Evolutionary conservation across 192 early-diverging fungal genomes (phyloP).

Genomic region (Coemansia erecta): DNA sequence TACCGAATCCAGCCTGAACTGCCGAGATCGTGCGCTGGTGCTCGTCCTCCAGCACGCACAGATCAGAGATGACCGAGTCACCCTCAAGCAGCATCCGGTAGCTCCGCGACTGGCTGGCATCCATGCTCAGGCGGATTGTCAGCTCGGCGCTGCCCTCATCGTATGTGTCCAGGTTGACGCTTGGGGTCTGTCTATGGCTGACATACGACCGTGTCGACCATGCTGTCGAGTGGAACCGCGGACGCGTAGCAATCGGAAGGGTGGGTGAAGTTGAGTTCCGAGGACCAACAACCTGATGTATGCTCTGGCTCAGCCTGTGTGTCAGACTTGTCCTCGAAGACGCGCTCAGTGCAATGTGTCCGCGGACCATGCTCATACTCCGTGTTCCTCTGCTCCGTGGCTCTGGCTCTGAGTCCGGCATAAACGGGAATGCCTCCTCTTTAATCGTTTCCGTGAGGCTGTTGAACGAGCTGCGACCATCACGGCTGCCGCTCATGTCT

Average conservation of each 20-base stretch:
- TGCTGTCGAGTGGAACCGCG: constrained; percentile 38
- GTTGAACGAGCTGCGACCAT: constrained; percentile 9
- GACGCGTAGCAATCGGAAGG: constrained; percentile 38
- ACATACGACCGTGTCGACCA: constrained; percentile 17
- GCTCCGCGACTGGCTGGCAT: constrained; percentile 43
- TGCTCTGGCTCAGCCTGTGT: constrained; percentile 37
- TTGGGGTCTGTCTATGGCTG: constrained; percentile 7
- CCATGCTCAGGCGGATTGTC: constrained; percentile 48
- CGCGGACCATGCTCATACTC: constrained; percentile 38
- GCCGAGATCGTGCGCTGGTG: constrained; percentile 31
- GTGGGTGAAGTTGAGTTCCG: constrained; percentile 24
- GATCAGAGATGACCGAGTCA: constrained; percentile 34
- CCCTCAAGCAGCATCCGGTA: constrained; percentile 46
- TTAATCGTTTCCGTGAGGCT: constrained; percentile 16
- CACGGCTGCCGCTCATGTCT: not conserved
- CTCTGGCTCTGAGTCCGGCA: constrained; percentile 12
- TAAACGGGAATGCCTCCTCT: constrained; percentile 9
- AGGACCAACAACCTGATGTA: constrained; percentile 8
- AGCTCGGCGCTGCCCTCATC: constrained; percentile 21
- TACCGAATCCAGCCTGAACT: constrained; percentile 25
- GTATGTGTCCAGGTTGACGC: not conserved
- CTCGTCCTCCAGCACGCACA: constrained; percentile 44
- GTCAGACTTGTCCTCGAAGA: constrained; percentile 29
- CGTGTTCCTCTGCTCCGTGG: constrained; percentile 28
- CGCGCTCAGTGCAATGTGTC: constrained; percentile 37